Evolutionary conservation across 768 basidiomycete genomes (phyloP).

Genomic region (Sutorius australiensis): DNA sequence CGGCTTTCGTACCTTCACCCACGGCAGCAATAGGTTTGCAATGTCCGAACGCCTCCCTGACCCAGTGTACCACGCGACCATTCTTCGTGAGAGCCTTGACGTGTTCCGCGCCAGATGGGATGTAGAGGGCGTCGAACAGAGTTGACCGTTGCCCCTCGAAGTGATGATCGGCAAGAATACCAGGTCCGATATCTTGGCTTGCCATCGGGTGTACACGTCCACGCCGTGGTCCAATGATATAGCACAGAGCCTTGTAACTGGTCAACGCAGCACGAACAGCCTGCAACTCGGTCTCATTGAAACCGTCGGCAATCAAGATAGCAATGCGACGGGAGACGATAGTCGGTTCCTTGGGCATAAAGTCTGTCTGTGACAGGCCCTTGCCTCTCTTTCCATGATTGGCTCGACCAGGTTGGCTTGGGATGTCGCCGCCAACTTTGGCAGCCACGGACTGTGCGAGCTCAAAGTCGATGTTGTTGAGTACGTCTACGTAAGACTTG

Average conservation of each 20-base stretch:
- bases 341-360: constrained; percentile 50
- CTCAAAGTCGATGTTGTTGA: constrained; percentile 71
- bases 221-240: constrained; percentile 67
- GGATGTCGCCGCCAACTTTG: constrained; percentile 59
- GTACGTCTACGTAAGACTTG: constrained; percentile 58
- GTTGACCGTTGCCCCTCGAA: constrained; percentile 80
- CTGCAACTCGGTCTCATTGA: constrained; percentile 56
- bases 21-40: constrained; percentile 78
- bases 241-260: constrained; percentile 53
- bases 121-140: constrained; percentile 76
- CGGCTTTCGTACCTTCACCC: constrained; percentile 47
- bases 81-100: constrained; percentile 52
- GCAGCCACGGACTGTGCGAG: constrained; percentile 67
- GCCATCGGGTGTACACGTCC: constrained; percentile 39
- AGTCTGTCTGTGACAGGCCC: constrained; percentile 59
- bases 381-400: constrained; percentile 58
- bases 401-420: constrained; percentile 43
- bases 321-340: constrained; percentile 70
- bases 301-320: constrained; percentile 73
- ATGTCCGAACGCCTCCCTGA: constrained; percentile 83
- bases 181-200: constrained; percentile 23
- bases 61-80: constrained; percentile 77
- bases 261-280: constrained; percentile 53
- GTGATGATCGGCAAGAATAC: constrained; percentile 60
- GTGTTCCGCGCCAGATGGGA: constrained; percentile 67